Percentiles rank a stretch among this genome's conserved stretches.
Conservation (phyloP, 148 eudicot genomes). For the Camellia sinensis region DNA sequence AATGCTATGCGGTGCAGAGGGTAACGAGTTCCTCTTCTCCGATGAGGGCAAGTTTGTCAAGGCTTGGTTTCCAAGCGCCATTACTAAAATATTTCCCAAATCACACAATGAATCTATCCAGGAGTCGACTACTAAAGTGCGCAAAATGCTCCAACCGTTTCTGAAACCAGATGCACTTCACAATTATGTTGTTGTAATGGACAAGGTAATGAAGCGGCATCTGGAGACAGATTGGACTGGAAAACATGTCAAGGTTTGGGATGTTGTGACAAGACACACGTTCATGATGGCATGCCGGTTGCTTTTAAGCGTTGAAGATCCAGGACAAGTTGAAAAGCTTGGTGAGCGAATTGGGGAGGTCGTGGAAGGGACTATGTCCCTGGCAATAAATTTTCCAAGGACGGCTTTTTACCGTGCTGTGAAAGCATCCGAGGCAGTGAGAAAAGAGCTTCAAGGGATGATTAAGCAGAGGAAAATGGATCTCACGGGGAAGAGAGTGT, state of each 20-base stretch:
- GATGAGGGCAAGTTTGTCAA: slow-evolving; percentile 27
- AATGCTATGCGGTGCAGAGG: slow-evolving; percentile 23
- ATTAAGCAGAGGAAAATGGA: slow-evolving; percentile 20
- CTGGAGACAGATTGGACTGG: slow-evolving; percentile 9
- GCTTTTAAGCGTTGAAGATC: slow-evolving; percentile 23
- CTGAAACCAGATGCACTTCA: slow-evolving; percentile 19
- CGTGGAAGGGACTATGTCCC: slow-evolving; percentile 3
- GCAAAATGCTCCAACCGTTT: slow-evolving; percentile 16
- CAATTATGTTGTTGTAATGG: slow-evolving; percentile 15
- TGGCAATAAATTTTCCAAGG: slow-evolving; percentile 21
- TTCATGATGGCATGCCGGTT: slow-evolving; percentile 16
- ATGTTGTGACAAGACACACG: slow-evolving; percentile 9
- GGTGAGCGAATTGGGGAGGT: neutral
- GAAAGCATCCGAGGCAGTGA: slow-evolving; percentile 10
- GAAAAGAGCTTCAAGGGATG: neutral
- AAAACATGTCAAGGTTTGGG: slow-evolving; percentile 13
- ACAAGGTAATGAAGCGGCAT: slow-evolving; percentile 13
- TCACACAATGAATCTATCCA: neutral
- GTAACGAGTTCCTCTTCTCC: slow-evolving; percentile 31
- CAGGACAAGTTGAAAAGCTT: slow-evolving; percentile 14
- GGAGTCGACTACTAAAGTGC: neutral
- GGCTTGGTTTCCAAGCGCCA: slow-evolving; percentile 15
- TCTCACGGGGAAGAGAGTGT: neutral
- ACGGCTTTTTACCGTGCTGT: slow-evolving; percentile 10
- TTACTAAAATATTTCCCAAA: slow-evolving; percentile 19